Evolutionary conservation across 2,329 filamentous ascomycete species (phyloP).

Genomic region (Paracorniculantispora psalliotae): DNA sequence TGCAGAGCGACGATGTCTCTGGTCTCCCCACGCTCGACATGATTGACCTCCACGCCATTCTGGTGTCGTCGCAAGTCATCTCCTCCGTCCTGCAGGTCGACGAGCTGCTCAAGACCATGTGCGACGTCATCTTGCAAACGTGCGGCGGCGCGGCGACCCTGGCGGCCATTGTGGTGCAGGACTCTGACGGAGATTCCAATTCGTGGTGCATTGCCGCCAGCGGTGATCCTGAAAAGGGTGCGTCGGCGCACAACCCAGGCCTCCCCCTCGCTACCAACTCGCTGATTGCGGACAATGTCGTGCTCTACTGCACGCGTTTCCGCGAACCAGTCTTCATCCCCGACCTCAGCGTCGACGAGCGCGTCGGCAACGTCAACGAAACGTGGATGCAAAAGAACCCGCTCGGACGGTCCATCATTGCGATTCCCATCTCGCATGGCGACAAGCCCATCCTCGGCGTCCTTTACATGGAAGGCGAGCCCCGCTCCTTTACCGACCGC

Average conservation of each 20-base stretch:
- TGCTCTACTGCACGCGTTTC: constrained; percentile 72
- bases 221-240: constrained; percentile 64
- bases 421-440: constrained; percentile 73
- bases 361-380: constrained; percentile 70
- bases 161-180: constrained; percentile 69
- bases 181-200: constrained; percentile 42
- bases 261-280: constrained; percentile 61
- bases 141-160: constrained; percentile 66
- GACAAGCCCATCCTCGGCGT: constrained; percentile 66
- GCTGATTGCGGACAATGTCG: constrained; percentile 69
- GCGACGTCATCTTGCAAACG: constrained; percentile 73
- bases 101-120: constrained; percentile 73
- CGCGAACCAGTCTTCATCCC: constrained; percentile 69
- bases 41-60: constrained; percentile 73
- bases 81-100: constrained; percentile 74
- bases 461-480: constrained; percentile 69
- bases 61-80: constrained; percentile 74
- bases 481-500: constrained; percentile 72
- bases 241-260: constrained; percentile 60
- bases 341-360: constrained; percentile 68
- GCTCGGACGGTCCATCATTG: constrained; percentile 68
- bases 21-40: constrained; percentile 74
- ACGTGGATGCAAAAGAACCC: constrained; percentile 65
- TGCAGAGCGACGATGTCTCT: constrained; percentile 50
- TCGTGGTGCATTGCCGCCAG: constrained; percentile 69